phyloP scores from a whole-genome alignment of 805 yeast genomes.

The Hanseniaspora lindneri region DNA sequence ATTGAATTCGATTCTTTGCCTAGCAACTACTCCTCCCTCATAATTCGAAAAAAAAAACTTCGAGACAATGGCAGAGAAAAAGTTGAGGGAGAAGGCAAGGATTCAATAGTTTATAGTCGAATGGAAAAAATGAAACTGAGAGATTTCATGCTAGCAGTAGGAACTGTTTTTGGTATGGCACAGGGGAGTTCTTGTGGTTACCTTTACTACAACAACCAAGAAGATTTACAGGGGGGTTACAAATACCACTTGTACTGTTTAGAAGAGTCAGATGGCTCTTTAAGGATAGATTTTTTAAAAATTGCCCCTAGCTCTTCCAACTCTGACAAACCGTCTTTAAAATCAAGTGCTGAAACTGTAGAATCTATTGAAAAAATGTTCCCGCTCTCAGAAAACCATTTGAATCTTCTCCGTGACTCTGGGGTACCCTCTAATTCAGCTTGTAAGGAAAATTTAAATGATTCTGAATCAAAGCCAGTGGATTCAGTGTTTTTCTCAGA shows the following conservation, averaged over 20 bases:
- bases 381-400: too few species aligned
- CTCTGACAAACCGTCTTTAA: not conserved
- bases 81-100: not conserved
- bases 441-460: too few species aligned
- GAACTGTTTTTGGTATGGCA: slow-evolving; percentile 15
- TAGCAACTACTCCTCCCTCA: slow-evolving; percentile 3
- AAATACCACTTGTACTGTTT: slow-evolving; percentile 16
- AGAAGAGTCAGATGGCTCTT: slow-evolving; percentile 11
- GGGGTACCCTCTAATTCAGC: too few species aligned
- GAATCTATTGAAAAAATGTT: not conserved
- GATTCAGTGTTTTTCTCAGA: too few species aligned
- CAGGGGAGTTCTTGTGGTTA: slow-evolving; percentile 14
- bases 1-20: slow-evolving; percentile 11
- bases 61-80: not conserved
- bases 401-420: too few species aligned
- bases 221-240: slow-evolving; percentile 1
- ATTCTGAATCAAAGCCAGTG: not conserved
- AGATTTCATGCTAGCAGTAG: slow-evolving; percentile 16
- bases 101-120: not conserved
- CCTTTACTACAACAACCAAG: slow-evolving; percentile 14
- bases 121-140: slow-evolving; percentile 1
- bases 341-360: not conserved
- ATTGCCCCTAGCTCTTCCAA: too few species aligned
- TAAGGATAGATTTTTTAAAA: slow-evolving; percentile 17
- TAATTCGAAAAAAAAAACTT: slow-evolving; percentile 5